Percentiles rank a stretch among this genome's conserved stretches.
phyloP scores from a whole-genome alignment of 345 rosid genomes.

The Eucalyptus pauciflora region DNA sequence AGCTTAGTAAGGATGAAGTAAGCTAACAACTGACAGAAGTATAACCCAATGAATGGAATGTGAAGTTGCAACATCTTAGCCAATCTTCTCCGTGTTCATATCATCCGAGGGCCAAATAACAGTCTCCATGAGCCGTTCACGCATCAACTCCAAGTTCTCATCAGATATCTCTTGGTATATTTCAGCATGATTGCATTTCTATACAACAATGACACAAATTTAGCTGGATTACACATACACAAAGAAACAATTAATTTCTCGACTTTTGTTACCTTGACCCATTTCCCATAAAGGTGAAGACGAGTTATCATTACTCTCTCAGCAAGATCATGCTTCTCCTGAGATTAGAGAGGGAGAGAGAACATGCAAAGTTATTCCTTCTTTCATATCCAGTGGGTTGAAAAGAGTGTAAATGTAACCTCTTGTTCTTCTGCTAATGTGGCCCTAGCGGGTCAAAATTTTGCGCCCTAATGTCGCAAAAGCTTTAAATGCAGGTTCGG shows the following conservation, averaged over 20 bases:
- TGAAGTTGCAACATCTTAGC: constrained; percentile 14
- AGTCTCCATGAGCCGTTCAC: constrained; percentile 80
- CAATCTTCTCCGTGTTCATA: constrained; percentile 61
- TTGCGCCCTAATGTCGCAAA: neutral
- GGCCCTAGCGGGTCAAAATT: neutral
- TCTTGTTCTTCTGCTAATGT: neutral
- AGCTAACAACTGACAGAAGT: neutral
- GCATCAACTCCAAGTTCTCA: constrained; percentile 92
- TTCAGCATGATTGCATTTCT: constrained; percentile 95
- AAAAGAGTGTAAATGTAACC: neutral
- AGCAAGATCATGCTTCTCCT: constrained; percentile 94
- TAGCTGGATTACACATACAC: neutral
- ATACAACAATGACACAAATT: neutral
- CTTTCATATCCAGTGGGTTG: neutral
- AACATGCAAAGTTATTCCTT: neutral
- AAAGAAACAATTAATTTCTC: neutral
- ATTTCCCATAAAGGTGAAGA: constrained; percentile 87
- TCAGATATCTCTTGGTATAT: constrained; percentile 86
- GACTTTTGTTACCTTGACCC: constrained; percentile 61
- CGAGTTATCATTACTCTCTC: constrained; percentile 98
- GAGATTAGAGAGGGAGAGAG: neutral
- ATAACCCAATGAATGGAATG: neutral
- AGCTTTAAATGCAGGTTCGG: neutral
- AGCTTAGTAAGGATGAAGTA: neutral
- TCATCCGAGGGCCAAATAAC: constrained; percentile 98